Conservation (phyloP, 78 protist species). For the Dictyostelium intermedium region DNA sequence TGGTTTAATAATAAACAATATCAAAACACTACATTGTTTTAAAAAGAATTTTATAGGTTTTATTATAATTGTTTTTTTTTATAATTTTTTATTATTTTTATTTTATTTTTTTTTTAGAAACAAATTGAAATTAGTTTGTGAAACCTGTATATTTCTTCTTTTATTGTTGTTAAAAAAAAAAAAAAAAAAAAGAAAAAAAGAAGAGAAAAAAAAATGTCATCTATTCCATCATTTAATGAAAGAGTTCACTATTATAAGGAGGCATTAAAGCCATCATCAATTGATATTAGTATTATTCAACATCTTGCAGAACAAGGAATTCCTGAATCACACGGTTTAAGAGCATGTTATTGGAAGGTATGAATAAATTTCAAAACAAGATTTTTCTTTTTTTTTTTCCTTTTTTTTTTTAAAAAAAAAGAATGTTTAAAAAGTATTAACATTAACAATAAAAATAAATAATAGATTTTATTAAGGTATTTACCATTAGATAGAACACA, state of each 20-base stretch:
- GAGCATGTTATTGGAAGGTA: slow-evolving; percentile 85
- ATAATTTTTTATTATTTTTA: no score
- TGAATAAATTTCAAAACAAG: no score
- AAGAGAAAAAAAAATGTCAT: neutral
- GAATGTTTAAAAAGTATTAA: neutral
- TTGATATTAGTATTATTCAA: slow-evolving; percentile 56
- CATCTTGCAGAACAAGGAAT: slow-evolving; percentile 79
- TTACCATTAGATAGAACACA: slow-evolving; percentile 42
- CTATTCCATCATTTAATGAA: slow-evolving; percentile 34
- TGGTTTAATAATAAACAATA: neutral
- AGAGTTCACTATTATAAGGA: slow-evolving; percentile 71
- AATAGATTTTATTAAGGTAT: slow-evolving; percentile 66
- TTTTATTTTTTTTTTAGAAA: no score
- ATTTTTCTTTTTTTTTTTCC: no score
- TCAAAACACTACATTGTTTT: neutral
- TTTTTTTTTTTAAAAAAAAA: neutral
- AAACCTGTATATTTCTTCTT: neutral
- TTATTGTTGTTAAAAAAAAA: neutral
- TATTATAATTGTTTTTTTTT: no score
- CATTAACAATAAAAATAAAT: neutral
- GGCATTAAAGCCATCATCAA: slow-evolving; percentile 29
- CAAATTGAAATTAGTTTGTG: no score
- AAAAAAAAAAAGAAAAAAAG: neutral
- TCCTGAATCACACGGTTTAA: slow-evolving; percentile 78
- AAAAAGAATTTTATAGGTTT: neutral